Base-by-base conservation (phyloP, 225 moss, liverwort and hornwort species). In the Pseudoscleropodium purum region DNA sequence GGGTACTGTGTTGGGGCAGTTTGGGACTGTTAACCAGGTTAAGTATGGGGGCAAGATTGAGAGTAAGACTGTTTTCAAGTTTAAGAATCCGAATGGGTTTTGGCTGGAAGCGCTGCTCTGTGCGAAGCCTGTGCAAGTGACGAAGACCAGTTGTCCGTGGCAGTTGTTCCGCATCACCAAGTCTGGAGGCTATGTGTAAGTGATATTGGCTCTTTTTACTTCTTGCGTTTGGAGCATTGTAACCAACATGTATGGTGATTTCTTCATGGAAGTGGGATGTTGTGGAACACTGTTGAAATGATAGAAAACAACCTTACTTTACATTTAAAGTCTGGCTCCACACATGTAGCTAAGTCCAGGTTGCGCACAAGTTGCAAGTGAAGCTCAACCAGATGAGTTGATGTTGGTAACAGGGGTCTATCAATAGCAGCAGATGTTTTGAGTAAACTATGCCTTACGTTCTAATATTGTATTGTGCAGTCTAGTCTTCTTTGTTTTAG, bases 51-150 rank as follows among this genome's bases (percentile, higher is more conserved):
- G 67, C 19, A 57, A 75, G 34, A 7, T 81, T 11, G 49, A 74
- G 63, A 86, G 75, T 18, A 67, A 30, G 23, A 89, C 90, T 8
- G 76, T 89, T 18, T 94, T 89, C 41, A 81, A 89, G 36, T 87
- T 94, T 33, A 60, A 82, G 25, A 86, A 93, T 66, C 94, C 94
- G 2, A 93, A 91, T 10, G 94, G 94, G 2, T 94, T 84, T 52
- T 93, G 85, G 87, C 84, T 93, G n/a, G 54, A 89, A 6, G 88
- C 91, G 11, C 51, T 88, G 83, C 81, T 83, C 2, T 89, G 73
- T 51, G 86, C 92, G 25, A 89, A 74, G 65, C 90, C 94, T 10
- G 89, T 94, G 29, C 84, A 59, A 62, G 79, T 93, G 41, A 76
- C 89, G 13, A 37, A 33, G n/a, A 74, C 14, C 17, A 85, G 88